Percentiles rank a stretch among this genome's conserved stretches.
Conservation (phyloP, 192 early-diverging fungal genomes). For the Globomyces pollinis-pini region DNA sequence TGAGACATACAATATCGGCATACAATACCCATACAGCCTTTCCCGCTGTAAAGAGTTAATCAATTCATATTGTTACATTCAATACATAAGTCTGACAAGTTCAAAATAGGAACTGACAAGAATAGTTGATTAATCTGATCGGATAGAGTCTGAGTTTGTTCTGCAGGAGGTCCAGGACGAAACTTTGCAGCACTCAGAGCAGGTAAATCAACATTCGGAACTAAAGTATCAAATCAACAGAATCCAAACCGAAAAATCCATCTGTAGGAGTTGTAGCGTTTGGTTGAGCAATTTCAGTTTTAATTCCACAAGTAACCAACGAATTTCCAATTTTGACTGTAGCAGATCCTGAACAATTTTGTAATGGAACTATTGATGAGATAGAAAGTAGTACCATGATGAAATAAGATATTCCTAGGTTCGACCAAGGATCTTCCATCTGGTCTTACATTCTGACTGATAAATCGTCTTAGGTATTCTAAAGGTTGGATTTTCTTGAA, state of each 20-base stretch:
- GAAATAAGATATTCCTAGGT: conserved; percentile 62
- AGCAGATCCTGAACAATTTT: conserved; percentile 77
- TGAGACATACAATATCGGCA: conserved; percentile 83
- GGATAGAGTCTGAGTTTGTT: conserved; percentile 73
- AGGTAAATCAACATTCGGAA: conserved; percentile 86
- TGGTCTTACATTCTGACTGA: conserved; percentile 68
- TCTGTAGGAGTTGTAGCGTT: conserved; percentile 52
- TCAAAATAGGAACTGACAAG: conserved; percentile 32
- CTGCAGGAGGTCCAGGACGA: conserved; percentile 74
- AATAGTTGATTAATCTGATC: conserved; percentile 64
- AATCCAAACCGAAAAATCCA: conserved; percentile 82
- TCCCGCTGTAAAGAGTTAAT: too few relatives aligned
- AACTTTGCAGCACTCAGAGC: conserved; percentile 83
- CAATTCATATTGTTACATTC: too few relatives aligned
- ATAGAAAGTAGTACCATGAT: conserved; percentile 30
- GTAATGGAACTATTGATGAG: conserved; percentile 52
- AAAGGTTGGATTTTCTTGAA: conserved; percentile 82
- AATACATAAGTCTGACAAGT: conserved; percentile 70
- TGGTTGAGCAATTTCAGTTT: conserved; percentile 87
- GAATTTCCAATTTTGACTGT: conserved; percentile 84
- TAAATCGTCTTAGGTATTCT: conserved; percentile 80
- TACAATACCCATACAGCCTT: conserved; percentile 81
- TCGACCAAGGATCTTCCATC: conserved; percentile 67
- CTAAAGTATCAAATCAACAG: too few relatives aligned
- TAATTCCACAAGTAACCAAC: conserved; percentile 87